These are phyloP conservation scores for Abelmoschus esculentus DNA, from an alignment of 345 rosid species.

Conservation along the genomic window DNA sequence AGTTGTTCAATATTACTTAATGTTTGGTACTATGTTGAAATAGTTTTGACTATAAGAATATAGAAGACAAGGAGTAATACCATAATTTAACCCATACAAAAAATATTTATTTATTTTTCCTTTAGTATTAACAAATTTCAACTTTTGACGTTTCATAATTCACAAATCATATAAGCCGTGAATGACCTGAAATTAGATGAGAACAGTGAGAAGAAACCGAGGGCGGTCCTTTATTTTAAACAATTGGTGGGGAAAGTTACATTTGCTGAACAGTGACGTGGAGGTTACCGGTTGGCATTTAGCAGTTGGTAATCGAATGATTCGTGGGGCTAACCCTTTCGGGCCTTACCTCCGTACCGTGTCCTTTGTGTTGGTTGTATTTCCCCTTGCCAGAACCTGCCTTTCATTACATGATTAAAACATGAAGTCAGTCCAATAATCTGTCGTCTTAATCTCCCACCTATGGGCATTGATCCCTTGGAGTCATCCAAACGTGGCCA, in stretches of 20 bases:
- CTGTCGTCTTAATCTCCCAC: conserved; percentile 9
- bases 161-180: neutral
- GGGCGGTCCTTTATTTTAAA: conserved; percentile 37
- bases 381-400: neutral
- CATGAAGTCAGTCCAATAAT: neutral
- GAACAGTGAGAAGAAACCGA: conserved; percentile 28
- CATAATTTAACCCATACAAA: no score
- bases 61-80: no score
- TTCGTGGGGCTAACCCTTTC: conserved; percentile 26
- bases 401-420: conserved; percentile 2
- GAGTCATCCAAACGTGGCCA: conserved; percentile 3
- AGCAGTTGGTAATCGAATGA: conserved; percentile 27
- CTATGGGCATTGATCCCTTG: conserved; percentile 21
- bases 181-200: conserved; percentile 12
- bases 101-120: neutral
- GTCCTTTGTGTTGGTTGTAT: conserved; percentile 34
- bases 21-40: no score
- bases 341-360: conserved; percentile 2
- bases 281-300: conserved; percentile 23
- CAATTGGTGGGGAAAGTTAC: conserved; percentile 24
- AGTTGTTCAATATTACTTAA: no score
- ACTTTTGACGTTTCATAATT: neutral
- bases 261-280: conserved; percentile 25
- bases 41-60: no score
- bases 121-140: neutral